A percentile compares a stretch with the other conserved stretches of the same genome.
phyloP scores from a whole-genome alignment of 768 basidiomycete species.

The Coprinellus micaceus region DNA sequence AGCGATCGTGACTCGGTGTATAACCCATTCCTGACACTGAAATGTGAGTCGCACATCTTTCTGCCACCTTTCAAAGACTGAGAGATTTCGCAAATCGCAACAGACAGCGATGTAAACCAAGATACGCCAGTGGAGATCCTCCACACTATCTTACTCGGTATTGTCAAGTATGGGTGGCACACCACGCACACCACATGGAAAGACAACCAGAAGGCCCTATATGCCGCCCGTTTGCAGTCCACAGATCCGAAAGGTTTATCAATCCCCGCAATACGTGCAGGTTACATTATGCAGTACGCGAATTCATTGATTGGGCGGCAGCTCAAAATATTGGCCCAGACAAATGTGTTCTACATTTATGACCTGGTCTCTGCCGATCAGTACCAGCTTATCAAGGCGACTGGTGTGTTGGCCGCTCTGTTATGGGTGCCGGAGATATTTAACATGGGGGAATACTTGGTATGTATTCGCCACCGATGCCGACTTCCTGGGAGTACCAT shows the following conservation, averaged over 20 bases:
- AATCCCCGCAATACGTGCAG: conserved; percentile 30
- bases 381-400: conserved; percentile 26
- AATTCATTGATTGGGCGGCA: conserved; percentile 41
- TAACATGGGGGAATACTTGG: conserved; percentile 32
- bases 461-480: no score
- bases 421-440: conserved; percentile 41
- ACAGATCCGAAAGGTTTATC: conserved; percentile 27
- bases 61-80: no score
- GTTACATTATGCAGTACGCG: conserved; percentile 40
- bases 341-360: conserved; percentile 24
- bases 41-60: neutral
- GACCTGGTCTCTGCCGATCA: conserved; percentile 6
- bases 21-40: conserved; percentile 3
- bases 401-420: conserved; percentile 31
- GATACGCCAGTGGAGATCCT: conserved; percentile 42
- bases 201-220: conserved; percentile 20
- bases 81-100: no score
- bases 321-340: conserved; percentile 29
- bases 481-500: no score
- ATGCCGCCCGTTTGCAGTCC: conserved; percentile 27
- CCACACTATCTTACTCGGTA: conserved; percentile 40
- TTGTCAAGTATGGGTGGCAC: conserved; percentile 43
- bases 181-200: conserved; percentile 27
- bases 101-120: conserved; percentile 26
- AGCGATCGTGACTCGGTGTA: neutral